These are phyloP conservation scores for Fusarium staphyleae DNA, from an alignment of 2,329 filamentous ascomycete species.

Conservation along the genomic window DNA sequence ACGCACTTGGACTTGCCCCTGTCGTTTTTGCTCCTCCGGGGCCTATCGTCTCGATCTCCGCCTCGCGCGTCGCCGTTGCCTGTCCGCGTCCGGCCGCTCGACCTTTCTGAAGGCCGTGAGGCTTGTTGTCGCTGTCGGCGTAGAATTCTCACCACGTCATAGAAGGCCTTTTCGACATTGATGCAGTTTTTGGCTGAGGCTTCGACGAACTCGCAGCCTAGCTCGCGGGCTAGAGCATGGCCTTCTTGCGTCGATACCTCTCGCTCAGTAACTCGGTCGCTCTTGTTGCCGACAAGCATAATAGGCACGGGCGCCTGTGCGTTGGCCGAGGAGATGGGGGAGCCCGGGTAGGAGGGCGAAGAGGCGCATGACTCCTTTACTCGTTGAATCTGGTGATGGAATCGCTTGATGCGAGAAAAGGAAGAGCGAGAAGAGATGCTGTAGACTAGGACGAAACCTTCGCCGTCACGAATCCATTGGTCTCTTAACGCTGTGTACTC, in stretches of 20 bases:
- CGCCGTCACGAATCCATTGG: slow-evolving; percentile 98
- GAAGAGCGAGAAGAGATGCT: slow-evolving; percentile 97
- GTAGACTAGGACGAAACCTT: slow-evolving; percentile 97
- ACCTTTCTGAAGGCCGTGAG: slow-evolving; percentile 48
- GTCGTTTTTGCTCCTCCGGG: slow-evolving; percentile 46
- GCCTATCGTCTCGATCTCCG: slow-evolving; percentile 45
- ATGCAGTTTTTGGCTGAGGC: slow-evolving; percentile 98
- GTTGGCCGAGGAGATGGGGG: slow-evolving; percentile 67
- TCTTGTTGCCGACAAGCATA: slow-evolving; percentile 99
- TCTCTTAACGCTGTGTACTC: slow-evolving; percentile 97
- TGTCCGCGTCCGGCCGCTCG: slow-evolving; percentile 49
- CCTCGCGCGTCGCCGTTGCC: slow-evolving; percentile 48
- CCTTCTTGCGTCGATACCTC: slow-evolving; percentile 98
- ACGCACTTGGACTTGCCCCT: slow-evolving; percentile 50
- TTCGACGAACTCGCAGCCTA: slow-evolving; percentile 96
- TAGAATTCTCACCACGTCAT: slow-evolving; percentile 92
- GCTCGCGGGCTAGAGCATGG: slow-evolving; percentile 85
- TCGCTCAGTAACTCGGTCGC: slow-evolving; percentile 92
- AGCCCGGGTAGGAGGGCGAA: slow-evolving; percentile 79
- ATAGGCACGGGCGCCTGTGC: slow-evolving; percentile 80
- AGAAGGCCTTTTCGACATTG: slow-evolving; percentile 98
- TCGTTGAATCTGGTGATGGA: slow-evolving; percentile 95
- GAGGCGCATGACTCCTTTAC: slow-evolving; percentile 90
- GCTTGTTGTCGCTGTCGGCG: slow-evolving; percentile 77
- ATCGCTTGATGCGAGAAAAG: slow-evolving; percentile 92